phyloP scores from a whole-genome alignment of 2,329 filamentous ascomycete genomes.

The Stachybotrys elegans region DNA sequence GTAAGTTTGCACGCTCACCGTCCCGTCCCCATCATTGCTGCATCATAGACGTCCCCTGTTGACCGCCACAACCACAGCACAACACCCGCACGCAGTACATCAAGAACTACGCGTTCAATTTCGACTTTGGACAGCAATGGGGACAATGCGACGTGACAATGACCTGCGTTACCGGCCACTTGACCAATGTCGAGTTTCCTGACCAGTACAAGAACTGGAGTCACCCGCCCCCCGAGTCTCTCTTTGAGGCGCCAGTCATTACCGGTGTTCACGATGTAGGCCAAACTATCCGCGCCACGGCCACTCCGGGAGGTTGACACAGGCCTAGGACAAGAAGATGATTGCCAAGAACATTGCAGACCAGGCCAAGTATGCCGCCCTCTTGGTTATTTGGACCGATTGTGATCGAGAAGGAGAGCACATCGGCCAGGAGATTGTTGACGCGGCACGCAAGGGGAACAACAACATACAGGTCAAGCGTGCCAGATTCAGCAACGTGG shows the following conservation, averaged over 20 bases:
- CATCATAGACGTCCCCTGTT: slow-evolving; percentile 10
- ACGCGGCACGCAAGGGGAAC: slow-evolving; percentile 73
- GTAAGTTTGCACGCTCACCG: slow-evolving; percentile 41
- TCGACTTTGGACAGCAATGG: slow-evolving; percentile 78
- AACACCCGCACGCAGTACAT: slow-evolving; percentile 70
- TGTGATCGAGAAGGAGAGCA: slow-evolving; percentile 97
- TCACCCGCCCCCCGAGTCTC: slow-evolving; percentile 67
- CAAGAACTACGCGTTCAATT: slow-evolving; percentile 92
- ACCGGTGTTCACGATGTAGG: slow-evolving; percentile 62
- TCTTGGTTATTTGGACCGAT: slow-evolving; percentile 96
- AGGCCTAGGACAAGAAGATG: slow-evolving; percentile 62
- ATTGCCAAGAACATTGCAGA: slow-evolving; percentile 82
- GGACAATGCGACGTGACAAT: slow-evolving; percentile 82
- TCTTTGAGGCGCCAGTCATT: slow-evolving; percentile 78
- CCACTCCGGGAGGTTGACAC: slow-evolving; percentile 8
- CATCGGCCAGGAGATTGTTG: slow-evolving; percentile 86
- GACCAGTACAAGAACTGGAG: slow-evolving; percentile 72
- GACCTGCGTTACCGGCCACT: slow-evolving; percentile 87
- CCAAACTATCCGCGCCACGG: not conserved
- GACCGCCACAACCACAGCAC: slow-evolving; percentile 41
- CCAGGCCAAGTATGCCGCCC: slow-evolving; percentile 67
- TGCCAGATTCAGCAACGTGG: slow-evolving; percentile 93
- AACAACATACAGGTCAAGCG: slow-evolving; percentile 71
- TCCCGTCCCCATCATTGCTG: not conserved
- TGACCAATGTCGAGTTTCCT: slow-evolving; percentile 76